phyloP scores from a whole-genome alignment of 139 green algal species.

The Coccomyxa sp. region DNA sequence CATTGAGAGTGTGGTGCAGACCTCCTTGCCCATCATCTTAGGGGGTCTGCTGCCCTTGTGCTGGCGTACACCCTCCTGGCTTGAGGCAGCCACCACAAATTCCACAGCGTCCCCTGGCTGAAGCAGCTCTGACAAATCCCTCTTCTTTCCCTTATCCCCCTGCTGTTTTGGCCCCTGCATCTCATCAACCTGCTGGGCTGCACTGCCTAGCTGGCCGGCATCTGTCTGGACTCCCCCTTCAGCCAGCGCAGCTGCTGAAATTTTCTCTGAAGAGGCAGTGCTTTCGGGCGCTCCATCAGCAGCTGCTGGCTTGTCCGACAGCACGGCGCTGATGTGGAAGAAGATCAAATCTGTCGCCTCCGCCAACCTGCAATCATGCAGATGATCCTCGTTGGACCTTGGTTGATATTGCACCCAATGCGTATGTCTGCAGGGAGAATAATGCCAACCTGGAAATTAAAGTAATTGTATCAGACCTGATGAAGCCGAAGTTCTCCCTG shows the following conservation, averaged over 20 bases:
- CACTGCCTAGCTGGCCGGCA: too few relatives aligned
- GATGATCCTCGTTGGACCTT: too few relatives aligned
- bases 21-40: background rate
- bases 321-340: conserved; percentile 13
- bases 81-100: conserved; percentile 3
- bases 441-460: too few relatives aligned
- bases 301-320: too few relatives aligned
- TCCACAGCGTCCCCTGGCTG: conserved; percentile 8
- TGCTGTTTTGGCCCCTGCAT: background rate
- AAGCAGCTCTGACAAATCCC: conserved; percentile 5
- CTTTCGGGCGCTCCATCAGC: too few relatives aligned
- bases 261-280: too few relatives aligned
- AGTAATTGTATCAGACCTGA: background rate
- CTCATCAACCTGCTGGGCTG: too few relatives aligned
- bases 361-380: background rate
- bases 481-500: conserved; percentile 20
- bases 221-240: too few relatives aligned
- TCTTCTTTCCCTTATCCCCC: background rate
- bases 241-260: too few relatives aligned
- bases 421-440: too few relatives aligned
- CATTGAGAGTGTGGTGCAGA: background rate
- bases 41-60: background rate
- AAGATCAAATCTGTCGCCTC: conserved; percentile 3
- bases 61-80: conserved; percentile 3
- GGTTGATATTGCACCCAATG: too few relatives aligned